Evolutionary conservation across 129 eudicot species (phyloP), one percentile per base, ranked within the genome.

Genomic region (Pittosporum tobira): DNA sequence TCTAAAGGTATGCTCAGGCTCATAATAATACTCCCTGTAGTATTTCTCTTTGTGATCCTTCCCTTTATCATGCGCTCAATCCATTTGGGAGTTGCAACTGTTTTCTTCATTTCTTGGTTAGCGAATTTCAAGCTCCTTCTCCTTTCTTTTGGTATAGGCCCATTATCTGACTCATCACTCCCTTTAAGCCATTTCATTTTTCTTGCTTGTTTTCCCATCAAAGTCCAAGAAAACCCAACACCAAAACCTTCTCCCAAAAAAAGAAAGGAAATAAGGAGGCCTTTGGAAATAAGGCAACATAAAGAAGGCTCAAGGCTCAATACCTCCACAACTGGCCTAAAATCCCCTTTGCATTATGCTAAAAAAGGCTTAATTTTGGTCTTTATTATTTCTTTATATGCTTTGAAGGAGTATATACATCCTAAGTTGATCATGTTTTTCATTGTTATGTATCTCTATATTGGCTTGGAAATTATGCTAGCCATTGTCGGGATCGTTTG

Each of bases 121-220:
- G 63, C 72, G 44, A 77, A 51, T 22, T 77, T 77, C 78, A 77
- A 77, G 42, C 71, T 77, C 61, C 49, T 71, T 30, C 60, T 72
- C 16, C 57, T 77, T 28, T 52, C 78, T 49, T 57, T 59, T 19
- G 55, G 29, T 13, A 22, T 25, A 7, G 83, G 83, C 31, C 83
- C 83, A 0, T 34, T 77, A 1, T 59, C 77, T 1, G 48, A 22
- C 37, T 62, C 69, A 13, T 26, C 73, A 2, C 44, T 71, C 20
- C 40, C 67, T 15, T 57, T 63, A 14, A 12, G 27, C 25, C 58
- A 15, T 22, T 76, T 76, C 57, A 1, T 76, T 6, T 31, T 65
- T 34, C 12, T 77, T 1, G 74, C 77, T 20, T 62, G 67, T 34
- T 48, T 77, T 3, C 82, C 77, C 16, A 57, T 77, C 55, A 67